A percentile compares a stretch with the other conserved stretches of the same genome.
These are phyloP conservation scores for Hypoxylon rickii DNA, from an alignment of 495 filamentous ascomycete species.

Conservation along the genomic window DNA sequence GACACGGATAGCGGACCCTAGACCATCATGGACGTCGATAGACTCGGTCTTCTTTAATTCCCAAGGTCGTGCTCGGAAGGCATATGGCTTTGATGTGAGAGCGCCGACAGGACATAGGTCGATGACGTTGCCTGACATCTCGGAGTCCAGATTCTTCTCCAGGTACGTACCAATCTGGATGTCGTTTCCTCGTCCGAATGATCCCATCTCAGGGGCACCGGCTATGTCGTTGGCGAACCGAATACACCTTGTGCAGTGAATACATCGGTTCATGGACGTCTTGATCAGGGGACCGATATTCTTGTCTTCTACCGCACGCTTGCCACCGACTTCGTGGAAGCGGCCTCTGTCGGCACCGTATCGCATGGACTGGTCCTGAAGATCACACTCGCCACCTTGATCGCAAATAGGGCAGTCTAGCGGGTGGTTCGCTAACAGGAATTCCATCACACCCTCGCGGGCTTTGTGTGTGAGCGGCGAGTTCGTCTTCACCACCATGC, in stretches of 20 bases:
- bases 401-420: conserved; percentile 98
- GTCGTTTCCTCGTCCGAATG: conserved; percentile 91
- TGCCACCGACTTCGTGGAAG: conserved; percentile 93
- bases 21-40: conserved; percentile 87
- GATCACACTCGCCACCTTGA: conserved; percentile 97
- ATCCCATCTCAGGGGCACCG: conserved; percentile 92
- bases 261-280: conserved; percentile 99
- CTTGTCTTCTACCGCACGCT: conserved; percentile 98
- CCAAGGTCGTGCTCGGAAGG: conserved; percentile 96
- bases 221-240: conserved; percentile 98
- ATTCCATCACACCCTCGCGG: conserved; percentile 98
- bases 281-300: conserved; percentile 98
- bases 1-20: conserved; percentile 92
- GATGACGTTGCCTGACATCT: conserved; percentile 96
- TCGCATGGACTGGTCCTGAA: conserved; percentile 98
- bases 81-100: conserved; percentile 94
- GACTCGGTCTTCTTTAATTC: conserved; percentile 93
- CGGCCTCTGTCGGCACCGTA: conserved; percentile 95
- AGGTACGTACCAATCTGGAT: conserved; percentile 98
- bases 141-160: conserved; percentile 86
- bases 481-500: conserved; percentile 98
- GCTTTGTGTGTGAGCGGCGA: conserved; percentile 96
- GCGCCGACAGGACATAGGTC: conserved; percentile 98
- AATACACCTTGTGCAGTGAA: conserved; percentile 97
- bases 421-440: conserved; percentile 94